These are phyloP conservation scores for Tetracladium marchalianum DNA, from an alignment of 495 filamentous ascomycete species.

Conservation along the genomic window DNA sequence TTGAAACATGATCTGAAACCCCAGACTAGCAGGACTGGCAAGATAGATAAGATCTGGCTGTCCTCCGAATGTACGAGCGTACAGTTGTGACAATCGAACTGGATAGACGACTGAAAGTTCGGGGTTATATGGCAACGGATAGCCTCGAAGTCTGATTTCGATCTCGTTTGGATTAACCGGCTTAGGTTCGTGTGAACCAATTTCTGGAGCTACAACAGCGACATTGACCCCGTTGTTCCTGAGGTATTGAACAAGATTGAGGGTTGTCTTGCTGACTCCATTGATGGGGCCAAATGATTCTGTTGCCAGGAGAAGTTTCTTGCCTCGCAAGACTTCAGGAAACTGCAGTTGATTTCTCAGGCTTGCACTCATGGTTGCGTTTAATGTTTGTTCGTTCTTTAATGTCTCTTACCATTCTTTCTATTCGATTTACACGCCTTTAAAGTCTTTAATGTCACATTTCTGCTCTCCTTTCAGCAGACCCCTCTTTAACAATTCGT, in stretches of 20 bases:
- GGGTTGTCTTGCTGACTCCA: constrained; percentile 52
- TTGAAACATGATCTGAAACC: constrained; percentile 53
- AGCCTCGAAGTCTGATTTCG: constrained; percentile 45
- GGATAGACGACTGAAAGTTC: constrained; percentile 54
- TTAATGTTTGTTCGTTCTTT: not conserved
- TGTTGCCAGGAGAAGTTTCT: constrained; percentile 48
- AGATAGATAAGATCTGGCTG: constrained; percentile 50
- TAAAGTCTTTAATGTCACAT: not conserved
- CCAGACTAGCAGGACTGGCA: constrained; percentile 52
- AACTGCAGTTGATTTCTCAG: constrained; percentile 21
- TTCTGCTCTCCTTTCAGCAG: not conserved
- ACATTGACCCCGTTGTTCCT: constrained; percentile 43
- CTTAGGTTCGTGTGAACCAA: constrained; percentile 8
- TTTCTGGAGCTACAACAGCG: constrained; percentile 44
- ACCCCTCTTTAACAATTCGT: not conserved
- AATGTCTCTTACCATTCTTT: not conserved
- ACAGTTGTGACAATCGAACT: constrained; percentile 44
- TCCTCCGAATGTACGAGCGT: constrained; percentile 35
- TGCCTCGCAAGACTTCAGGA: constrained; percentile 38
- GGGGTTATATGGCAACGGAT: constrained; percentile 55
- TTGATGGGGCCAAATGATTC: constrained; percentile 59
- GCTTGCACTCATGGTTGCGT: not conserved
- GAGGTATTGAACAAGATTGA: constrained; percentile 51
- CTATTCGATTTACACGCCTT: not conserved
- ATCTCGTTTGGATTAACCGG: constrained; percentile 13